Conservation (phyloP, 2,329 filamentous ascomycete species). For the Colletotrichum tropicicola region DNA sequence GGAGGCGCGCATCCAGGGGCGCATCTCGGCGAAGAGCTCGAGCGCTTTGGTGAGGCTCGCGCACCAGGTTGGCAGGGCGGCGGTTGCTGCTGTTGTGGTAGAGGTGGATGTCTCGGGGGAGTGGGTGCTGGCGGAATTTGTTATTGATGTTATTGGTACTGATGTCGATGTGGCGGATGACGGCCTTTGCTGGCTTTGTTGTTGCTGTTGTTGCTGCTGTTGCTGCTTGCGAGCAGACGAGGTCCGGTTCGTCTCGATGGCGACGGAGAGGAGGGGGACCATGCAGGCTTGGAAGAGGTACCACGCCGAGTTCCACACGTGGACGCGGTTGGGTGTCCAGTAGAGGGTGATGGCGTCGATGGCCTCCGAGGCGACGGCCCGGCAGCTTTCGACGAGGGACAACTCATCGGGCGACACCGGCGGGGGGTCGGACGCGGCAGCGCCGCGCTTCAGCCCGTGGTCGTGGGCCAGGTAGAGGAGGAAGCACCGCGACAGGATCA, state of each 20-base stretch:
- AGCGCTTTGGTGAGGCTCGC: conserved; percentile 36
- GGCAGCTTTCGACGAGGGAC: conserved; percentile 35
- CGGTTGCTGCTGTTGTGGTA: background rate
- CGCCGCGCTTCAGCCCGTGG: conserved; percentile 19
- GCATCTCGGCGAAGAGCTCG: conserved; percentile 38
- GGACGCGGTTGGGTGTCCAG: conserved; percentile 42
- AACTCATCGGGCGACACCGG: conserved; percentile 32
- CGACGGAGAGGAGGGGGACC: conserved; percentile 39
- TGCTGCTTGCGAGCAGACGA: background rate
- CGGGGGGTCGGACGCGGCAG: conserved; percentile 2
- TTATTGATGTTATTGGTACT: background rate
- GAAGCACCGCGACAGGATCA: conserved; percentile 35
- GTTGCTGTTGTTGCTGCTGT: background rate
- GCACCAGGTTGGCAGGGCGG: conserved; percentile 31
- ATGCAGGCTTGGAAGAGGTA: conserved; percentile 44
- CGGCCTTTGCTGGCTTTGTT: background rate
- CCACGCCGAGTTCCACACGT: conserved; percentile 43
- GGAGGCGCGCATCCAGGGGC: conserved; percentile 38
- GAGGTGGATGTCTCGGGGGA: too few species aligned
- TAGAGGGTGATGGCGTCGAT: conserved; percentile 41
- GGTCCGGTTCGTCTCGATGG: conserved; percentile 33
- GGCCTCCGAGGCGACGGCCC: conserved; percentile 38
- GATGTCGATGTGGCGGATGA: background rate
- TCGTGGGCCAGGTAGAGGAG: conserved; percentile 36
- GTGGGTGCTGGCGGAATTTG: background rate